A percentile compares a stretch with the other conserved stretches of the same genome.
Evolutionary conservation across 768 basidiomycete genomes (phyloP).

Genomic region (Mycena rosella): DNA sequence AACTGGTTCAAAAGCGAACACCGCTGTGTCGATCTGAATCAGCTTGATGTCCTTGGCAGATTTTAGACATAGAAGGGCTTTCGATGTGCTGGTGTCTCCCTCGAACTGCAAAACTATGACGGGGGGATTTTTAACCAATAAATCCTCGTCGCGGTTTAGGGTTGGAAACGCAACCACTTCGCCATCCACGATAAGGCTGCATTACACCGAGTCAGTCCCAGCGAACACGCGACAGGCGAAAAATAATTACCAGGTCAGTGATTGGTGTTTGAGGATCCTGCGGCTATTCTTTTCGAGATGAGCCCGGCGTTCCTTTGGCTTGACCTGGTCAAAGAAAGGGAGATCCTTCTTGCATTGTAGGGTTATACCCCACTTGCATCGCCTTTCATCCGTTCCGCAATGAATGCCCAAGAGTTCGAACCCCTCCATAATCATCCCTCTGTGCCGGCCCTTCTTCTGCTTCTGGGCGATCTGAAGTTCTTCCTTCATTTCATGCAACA

Average conservation of each 20-base stretch:
- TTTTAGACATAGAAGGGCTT: slow-evolving; percentile 57
- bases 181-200: slow-evolving; percentile 59
- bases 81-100: slow-evolving; percentile 52
- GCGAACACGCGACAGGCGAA: not conserved
- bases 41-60: slow-evolving; percentile 54
- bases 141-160: slow-evolving; percentile 65
- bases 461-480: slow-evolving; percentile 59
- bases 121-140: slow-evolving; percentile 61
- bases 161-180: slow-evolving; percentile 65
- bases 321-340: slow-evolving; percentile 50
- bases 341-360: slow-evolving; percentile 53
- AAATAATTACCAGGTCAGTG: slow-evolving; percentile 49
- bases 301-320: slow-evolving; percentile 20
- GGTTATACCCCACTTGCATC: slow-evolving; percentile 52
- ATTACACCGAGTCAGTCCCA: not conserved
- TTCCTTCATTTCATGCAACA: slow-evolving; percentile 69
- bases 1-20: slow-evolving; percentile 74
- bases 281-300: slow-evolving; percentile 45
- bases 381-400: slow-evolving; percentile 31
- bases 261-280: slow-evolving; percentile 60
- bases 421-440: slow-evolving; percentile 52
- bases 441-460: slow-evolving; percentile 52
- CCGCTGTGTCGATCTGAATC: slow-evolving; percentile 68
- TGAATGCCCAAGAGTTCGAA: slow-evolving; percentile 47
- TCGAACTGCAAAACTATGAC: slow-evolving; percentile 66